A percentile compares a stretch with the other conserved stretches of the same genome.
phyloP scores from a whole-genome alignment of 805 yeast genomes.

The Lipomyces chichibuensis region DNA sequence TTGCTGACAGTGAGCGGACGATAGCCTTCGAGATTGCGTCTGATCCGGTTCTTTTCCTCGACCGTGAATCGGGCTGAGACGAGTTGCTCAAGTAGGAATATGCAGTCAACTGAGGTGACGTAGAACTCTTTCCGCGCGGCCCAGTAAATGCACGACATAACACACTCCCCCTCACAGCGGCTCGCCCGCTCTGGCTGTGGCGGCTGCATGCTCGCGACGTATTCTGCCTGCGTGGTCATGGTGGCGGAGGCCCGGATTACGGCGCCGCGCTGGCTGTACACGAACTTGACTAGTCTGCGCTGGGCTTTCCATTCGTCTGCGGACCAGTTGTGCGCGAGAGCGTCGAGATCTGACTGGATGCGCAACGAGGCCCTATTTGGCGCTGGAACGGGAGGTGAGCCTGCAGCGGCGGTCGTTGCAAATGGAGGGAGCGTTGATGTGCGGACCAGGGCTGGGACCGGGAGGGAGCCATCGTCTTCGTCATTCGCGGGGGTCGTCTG shows the following conservation, averaged over 20 bases:
- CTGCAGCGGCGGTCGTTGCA: background rate
- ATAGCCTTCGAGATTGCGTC: conserved; percentile 66
- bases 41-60: conserved; percentile 70
- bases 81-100: conserved; percentile 58
- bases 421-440: conserved; percentile 26
- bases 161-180: conserved; percentile 31
- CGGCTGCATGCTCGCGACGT: conserved; percentile 13
- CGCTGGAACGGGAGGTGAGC: conserved; percentile 11
- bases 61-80: conserved; percentile 59
- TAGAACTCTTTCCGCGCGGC: conserved; percentile 52
- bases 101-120: conserved; percentile 68
- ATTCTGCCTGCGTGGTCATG: conserved; percentile 25
- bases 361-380: conserved; percentile 40
- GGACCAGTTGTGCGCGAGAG: conserved; percentile 54
- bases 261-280: conserved; percentile 27
- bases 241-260: conserved; percentile 43
- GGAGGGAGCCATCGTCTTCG: conserved; percentile 8
- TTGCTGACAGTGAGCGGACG: conserved; percentile 64
- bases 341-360: conserved; percentile 41
- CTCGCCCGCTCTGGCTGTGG: conserved; percentile 3
- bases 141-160: conserved; percentile 58
- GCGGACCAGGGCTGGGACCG: conserved; percentile 21
- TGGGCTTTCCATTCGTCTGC: conserved; percentile 48
- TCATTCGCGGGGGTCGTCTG: background rate
- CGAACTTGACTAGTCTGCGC: conserved; percentile 55